These are phyloP conservation scores for Viola pubescens DNA, from an alignment of 441 rosid genomes.

Conservation along the genomic window DNA sequence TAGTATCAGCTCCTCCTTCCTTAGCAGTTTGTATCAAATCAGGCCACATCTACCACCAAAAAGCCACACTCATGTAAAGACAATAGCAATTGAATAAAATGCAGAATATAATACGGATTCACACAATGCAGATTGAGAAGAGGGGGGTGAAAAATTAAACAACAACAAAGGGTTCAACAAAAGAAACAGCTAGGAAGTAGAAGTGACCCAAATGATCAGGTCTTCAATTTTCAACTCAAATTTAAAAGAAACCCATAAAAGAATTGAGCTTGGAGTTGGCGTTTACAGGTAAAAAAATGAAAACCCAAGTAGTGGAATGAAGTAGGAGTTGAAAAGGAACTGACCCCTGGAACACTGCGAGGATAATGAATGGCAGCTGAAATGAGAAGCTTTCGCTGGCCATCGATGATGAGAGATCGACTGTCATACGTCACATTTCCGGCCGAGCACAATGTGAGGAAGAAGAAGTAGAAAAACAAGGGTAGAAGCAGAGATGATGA, in stretches of 20 bases:
- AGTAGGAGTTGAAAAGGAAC: conserved; percentile 10
- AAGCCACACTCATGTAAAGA: conserved; percentile 10
- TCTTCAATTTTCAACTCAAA: too few relatives aligned
- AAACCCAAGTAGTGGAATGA: neutral
- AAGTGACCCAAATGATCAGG: too few relatives aligned
- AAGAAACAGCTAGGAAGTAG: too few relatives aligned
- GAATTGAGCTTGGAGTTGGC: neutral
- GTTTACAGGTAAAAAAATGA: neutral
- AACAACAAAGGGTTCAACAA: neutral
- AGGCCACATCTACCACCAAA: conserved; percentile 77
- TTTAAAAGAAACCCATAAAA: neutral
- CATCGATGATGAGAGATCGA: conserved; percentile 73
- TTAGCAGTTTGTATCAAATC: conserved; percentile 75
- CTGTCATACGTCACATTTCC: conserved; percentile 69
- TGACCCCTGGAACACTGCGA: conserved; percentile 87
- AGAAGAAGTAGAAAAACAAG: conserved; percentile 8
- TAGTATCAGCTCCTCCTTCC: conserved; percentile 75
- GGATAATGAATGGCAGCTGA: conserved; percentile 97
- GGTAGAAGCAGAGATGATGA: too few relatives aligned
- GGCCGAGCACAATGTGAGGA: conserved; percentile 8
- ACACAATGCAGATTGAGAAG: neutral
- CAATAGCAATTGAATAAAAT: neutral
- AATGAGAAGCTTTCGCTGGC: conserved; percentile 70
- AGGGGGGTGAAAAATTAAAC: neutral
- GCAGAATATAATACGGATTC: neutral